phyloP scores from a whole-genome alignment of 2,329 filamentous ascomycete genomes.

The Alternaria incomplexa region DNA sequence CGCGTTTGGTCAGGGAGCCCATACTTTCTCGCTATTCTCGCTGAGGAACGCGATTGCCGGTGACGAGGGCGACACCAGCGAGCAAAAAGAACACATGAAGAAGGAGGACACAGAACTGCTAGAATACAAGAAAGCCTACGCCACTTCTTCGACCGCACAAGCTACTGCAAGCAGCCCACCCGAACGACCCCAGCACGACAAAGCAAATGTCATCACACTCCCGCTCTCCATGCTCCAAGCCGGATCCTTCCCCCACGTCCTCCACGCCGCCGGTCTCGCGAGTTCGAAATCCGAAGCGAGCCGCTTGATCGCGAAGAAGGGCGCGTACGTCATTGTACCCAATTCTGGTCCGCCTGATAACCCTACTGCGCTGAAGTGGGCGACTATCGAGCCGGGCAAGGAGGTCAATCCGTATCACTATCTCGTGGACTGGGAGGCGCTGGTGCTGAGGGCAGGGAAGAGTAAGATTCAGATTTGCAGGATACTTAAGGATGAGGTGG shows the following conservation, averaged over 20 bases:
- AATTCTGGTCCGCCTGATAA: conserved; percentile 52
- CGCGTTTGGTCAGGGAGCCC: conserved; percentile 48
- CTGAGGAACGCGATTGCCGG: conserved; percentile 27
- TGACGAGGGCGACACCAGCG: conserved; percentile 1
- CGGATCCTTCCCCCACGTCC: conserved; percentile 64
- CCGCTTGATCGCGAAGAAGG: conserved; percentile 61
- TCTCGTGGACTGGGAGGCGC: conserved; percentile 61
- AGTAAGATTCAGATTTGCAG: conserved; percentile 65
- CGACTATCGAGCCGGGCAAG: conserved; percentile 66
- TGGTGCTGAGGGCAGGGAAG: conserved; percentile 66
- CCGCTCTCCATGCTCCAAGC: conserved; percentile 62
- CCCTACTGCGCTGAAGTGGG: conserved; percentile 62
- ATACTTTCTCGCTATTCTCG: conserved; percentile 34
- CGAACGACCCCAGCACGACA: conserved; percentile 16
- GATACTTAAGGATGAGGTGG: conserved; percentile 59
- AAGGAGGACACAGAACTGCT: conserved; percentile 21
- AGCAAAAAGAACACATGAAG: not conserved
- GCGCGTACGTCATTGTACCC: conserved; percentile 62
- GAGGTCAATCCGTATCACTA: conserved; percentile 64
- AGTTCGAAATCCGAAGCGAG: conserved; percentile 64
- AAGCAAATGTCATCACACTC: conserved; percentile 64
- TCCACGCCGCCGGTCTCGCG: conserved; percentile 66
- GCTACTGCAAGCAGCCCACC: conserved; percentile 9
- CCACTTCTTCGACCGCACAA: conserved; percentile 22
- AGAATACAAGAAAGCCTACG: conserved; percentile 36